Base-by-base conservation (phyloP, 805 yeast genomes). In the Saccharomycopsis fodiens region DNA sequence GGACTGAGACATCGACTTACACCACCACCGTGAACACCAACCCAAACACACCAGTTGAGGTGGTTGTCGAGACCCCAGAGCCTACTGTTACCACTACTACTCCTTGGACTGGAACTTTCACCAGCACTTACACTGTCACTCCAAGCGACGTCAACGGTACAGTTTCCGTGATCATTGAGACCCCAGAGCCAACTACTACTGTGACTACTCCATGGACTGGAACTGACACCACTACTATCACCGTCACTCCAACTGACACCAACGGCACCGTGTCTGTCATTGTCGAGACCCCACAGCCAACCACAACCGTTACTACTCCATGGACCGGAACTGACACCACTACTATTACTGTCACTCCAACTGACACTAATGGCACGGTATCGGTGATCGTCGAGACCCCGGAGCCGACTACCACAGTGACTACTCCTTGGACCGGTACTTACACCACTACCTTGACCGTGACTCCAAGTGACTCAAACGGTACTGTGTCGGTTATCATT, bases 31-130 rank as follows among this genome's bases (percentile, higher is more conserved):
- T 42, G 1, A n/a, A 8, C 13, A 17, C 47, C 4, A 20, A 44
- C 45, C 47, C 47, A 13, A 16, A 17, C 2, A 15, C 45, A 10
- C 47, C 47, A 5, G 25, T 44, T 22, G 20, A 27, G 12, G 42
- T 44, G 10, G 22, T 3, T 19, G 38, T 20, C n/a, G 35, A 10
- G 29, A n/a, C 22, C n/a, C 31, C 41, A 16, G 4, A 20, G 35
- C 19, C 17, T 19, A 21, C 39, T 19, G 15, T 32, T 12, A 30
- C 49, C 17, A 21, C 2, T 4, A 23, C 43, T n/a, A 13, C 38
- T 16, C n/a, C 39, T 34, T 34, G 37, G 20, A 16, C 21, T 15
- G 37, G 37, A 6, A 34, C 21, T 10, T 16, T 7, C 37, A 19
- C 37, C 13, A 16, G 13, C 21, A 34, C 37, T 15, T 8, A 7